Percentiles rank a stretch among this genome's conserved stretches.
Conservation (phyloP, 1,139 yeast species). For the Ogataea hybrid region DNA sequence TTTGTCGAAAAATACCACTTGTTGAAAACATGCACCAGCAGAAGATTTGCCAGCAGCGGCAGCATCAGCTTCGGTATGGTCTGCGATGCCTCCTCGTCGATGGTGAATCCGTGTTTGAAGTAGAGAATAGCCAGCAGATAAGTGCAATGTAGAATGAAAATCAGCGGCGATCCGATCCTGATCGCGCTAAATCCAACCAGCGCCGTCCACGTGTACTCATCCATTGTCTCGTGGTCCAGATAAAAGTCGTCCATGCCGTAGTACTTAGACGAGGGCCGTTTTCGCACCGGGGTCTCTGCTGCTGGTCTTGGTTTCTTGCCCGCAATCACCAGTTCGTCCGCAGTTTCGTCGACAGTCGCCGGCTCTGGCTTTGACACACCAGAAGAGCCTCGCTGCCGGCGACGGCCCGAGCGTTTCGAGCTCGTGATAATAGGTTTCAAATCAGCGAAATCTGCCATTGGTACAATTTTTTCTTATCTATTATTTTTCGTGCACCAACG, state of each 20-base stretch:
- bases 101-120: slow-evolving; percentile 18
- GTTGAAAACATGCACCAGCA: slow-evolving; percentile 26
- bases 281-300: neutral
- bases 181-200: slow-evolving; percentile 26
- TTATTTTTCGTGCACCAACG: slow-evolving; percentile 35
- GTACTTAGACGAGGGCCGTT: slow-evolving; percentile 7
- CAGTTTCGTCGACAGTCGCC: neutral
- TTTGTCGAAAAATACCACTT: slow-evolving; percentile 23
- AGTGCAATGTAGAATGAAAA: slow-evolving; percentile 24
- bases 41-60: slow-evolving; percentile 19
- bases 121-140: slow-evolving; percentile 19
- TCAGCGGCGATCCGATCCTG: slow-evolving; percentile 24
- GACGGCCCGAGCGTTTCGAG: slow-evolving; percentile 12
- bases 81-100: slow-evolving; percentile 12
- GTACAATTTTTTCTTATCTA: slow-evolving; percentile 12
- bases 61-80: slow-evolving; percentile 20
- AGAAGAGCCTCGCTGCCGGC: neutral
- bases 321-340: slow-evolving; percentile 18
- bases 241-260: slow-evolving; percentile 9
- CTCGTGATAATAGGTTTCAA: slow-evolving; percentile 18
- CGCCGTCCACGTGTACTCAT: slow-evolving; percentile 20
- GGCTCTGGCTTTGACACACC: neutral
- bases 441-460: slow-evolving; percentile 20
- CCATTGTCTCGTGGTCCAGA: slow-evolving; percentile 17
- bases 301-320: slow-evolving; percentile 1